Evolutionary conservation across 805 yeast genomes (phyloP).

Genomic region (Torulaspora maleeae): DNA sequence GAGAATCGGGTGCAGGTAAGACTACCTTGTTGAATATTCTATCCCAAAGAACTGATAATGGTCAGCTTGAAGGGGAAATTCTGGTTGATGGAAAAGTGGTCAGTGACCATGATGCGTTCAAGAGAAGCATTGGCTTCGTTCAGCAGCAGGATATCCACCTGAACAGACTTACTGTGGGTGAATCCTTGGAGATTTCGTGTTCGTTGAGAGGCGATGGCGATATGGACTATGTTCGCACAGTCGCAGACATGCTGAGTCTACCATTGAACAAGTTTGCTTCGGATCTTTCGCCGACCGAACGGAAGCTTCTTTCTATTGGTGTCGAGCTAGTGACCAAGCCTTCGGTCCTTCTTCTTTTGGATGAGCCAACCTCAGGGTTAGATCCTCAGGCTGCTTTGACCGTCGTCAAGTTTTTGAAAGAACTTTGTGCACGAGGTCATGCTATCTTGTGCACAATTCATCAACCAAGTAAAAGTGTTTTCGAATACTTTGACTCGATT

Average conservation of each 20-base stretch:
- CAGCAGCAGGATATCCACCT: conserved; percentile 58
- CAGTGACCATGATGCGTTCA: conserved; percentile 41
- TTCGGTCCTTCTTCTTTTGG: conserved; percentile 48
- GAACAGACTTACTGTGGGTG: conserved; percentile 48
- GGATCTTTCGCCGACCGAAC: conserved; percentile 52
- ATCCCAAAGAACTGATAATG: conserved; percentile 49
- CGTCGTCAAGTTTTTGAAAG: conserved; percentile 47
- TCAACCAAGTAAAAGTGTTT: conserved; percentile 59
- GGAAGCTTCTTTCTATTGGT: conserved; percentile 51
- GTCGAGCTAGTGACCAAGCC: conserved; percentile 55
- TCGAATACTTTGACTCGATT: conserved; percentile 56
- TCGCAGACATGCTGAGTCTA: conserved; percentile 43
- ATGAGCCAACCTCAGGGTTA: conserved; percentile 59
- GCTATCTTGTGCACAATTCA: conserved; percentile 62
- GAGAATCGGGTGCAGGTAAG: conserved; percentile 65
- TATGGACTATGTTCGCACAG: conserved; percentile 30
- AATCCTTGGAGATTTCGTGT: conserved; percentile 50
- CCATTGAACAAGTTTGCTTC: conserved; percentile 42
- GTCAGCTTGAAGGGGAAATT: conserved; percentile 55
- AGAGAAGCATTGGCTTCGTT: conserved; percentile 54
- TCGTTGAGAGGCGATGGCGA: conserved; percentile 42
- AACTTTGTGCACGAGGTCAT: conserved; percentile 49
- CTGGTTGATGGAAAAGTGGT: conserved; percentile 51
- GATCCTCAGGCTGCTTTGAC: conserved; percentile 60
- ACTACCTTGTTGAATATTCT: conserved; percentile 53